Base-by-base conservation (phyloP, 2,329 filamentous ascomycete genomes). In the Neonectria neomacrospora region DNA sequence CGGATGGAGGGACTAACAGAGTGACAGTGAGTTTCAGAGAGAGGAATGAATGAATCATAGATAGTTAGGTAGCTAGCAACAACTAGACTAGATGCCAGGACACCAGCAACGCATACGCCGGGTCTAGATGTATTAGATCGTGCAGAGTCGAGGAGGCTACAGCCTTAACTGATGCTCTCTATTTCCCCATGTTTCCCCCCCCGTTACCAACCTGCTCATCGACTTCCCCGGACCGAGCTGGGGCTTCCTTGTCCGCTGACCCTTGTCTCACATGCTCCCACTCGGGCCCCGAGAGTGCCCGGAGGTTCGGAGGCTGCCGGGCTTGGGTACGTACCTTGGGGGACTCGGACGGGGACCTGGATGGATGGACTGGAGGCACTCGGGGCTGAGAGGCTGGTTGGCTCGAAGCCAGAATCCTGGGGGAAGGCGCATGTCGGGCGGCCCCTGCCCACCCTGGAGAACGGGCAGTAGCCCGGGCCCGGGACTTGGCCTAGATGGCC, bases 371-470 rank as follows among this genome's bases (percentile, higher is more conserved):
- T 32, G 30, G 23, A 26, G 23, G 23, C 23, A 26, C 23, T 26
- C 23, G 23, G 23, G 23, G 23, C 23, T 6, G 23, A 6, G 23
- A 6, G 23, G 23, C 23, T 6, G 23, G 23, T 26, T 26, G 23
- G 23, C 23, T 26, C 23, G 23, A 26, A 6, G 23, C 23, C 6
- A 6, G 22, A 47, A 41, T 42, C 41, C 37, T 41, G 44, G 54
- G 60, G 54, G 54, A 51, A 57, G 48, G 50, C n/a, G 20, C 54
- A 54, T 51, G 60, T 16, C 50, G n/a, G 28, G 42, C 54, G 54
- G 54, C 28, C 60, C 54, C 34, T 58, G 54, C 54, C 34, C 59
- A 42, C 59, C 45, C 54, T 53, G 47, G 53, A 42, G 37, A 45
- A 37, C 23, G 3, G 6, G 23, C 44, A 54, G 39, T 44, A 42